Evolutionary conservation across 169 alveolate species (phyloP).

Genomic region (Ichthyophthirius multifiliis): DNA sequence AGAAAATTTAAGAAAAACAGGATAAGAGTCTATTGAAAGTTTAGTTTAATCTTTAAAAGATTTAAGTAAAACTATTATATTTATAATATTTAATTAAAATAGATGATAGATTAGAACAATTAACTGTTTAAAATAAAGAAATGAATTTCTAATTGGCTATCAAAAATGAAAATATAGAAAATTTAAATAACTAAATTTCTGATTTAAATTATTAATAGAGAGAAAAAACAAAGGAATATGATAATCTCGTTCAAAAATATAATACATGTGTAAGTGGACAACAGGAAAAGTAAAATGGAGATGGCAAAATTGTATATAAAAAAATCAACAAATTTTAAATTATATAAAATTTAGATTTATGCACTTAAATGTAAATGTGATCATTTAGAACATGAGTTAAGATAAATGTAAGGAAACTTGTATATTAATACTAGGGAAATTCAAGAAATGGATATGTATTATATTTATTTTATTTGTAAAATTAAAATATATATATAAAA

Average conservation of each 20-base stretch:
- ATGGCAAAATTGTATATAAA: background rate
- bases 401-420: background rate
- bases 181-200: background rate
- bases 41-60: background rate
- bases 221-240: background rate
- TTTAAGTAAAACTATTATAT: background rate
- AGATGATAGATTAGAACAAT: background rate
- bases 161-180: background rate
- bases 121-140: background rate
- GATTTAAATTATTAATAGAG: background rate
- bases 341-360: background rate
- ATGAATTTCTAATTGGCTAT: background rate
- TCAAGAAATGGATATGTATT: no score
- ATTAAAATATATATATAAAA: no score
- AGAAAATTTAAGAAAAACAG: conserved; percentile 23
- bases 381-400: background rate
- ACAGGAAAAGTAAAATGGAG: background rate
- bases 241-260: background rate
- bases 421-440: no score
- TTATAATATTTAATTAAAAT: background rate
- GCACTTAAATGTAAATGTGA: background rate
- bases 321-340: background rate
- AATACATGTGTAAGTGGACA: background rate
- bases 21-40: background rate
- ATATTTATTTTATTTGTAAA: no score